Conservation (phyloP, 2,329 filamentous ascomycete genomes). For the Scytalidium lignicola region DNA sequence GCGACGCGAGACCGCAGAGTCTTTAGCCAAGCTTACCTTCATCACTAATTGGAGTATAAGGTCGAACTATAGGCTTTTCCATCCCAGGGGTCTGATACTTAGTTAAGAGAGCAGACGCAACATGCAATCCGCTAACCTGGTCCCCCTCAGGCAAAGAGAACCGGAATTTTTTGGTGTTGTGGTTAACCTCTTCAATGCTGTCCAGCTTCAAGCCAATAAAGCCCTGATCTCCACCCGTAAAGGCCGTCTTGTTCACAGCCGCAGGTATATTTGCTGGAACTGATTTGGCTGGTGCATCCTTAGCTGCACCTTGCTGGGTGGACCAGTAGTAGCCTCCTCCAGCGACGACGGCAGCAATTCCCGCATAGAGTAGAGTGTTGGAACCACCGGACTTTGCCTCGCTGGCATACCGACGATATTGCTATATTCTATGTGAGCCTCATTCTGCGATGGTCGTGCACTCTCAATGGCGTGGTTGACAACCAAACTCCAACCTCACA, state of each 20-base stretch:
- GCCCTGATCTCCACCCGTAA: conserved; percentile 85
- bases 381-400: conserved; percentile 41
- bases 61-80: conserved; percentile 81
- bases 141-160: conserved; percentile 84
- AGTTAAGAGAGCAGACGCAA: conserved; percentile 85
- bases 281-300: conserved; percentile 52
- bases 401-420: conserved; percentile 70
- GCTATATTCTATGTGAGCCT: conserved; percentile 34
- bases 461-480: not conserved
- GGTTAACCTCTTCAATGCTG: conserved; percentile 74
- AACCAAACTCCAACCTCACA: not conserved
- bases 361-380: conserved; percentile 56
- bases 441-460: not conserved
- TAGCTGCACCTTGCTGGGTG: conserved; percentile 40
- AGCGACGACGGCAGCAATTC: conserved; percentile 53
- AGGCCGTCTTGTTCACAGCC: conserved; percentile 38
- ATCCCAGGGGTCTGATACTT: conserved; percentile 82
- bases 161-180: conserved; percentile 90
- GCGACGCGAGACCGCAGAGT: no score
- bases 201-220: conserved; percentile 79
- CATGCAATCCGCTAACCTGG: conserved; percentile 72
- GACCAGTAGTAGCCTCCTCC: conserved; percentile 52
- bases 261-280: conserved; percentile 30
- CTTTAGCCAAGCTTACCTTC: conserved; percentile 68
- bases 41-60: conserved; percentile 89